Percentiles rank a stretch among this genome's conserved stretches.
phyloP scores from a whole-genome alignment of 1,284 basidiomycete genomes.

The Boletellus dicymbophilus region DNA sequence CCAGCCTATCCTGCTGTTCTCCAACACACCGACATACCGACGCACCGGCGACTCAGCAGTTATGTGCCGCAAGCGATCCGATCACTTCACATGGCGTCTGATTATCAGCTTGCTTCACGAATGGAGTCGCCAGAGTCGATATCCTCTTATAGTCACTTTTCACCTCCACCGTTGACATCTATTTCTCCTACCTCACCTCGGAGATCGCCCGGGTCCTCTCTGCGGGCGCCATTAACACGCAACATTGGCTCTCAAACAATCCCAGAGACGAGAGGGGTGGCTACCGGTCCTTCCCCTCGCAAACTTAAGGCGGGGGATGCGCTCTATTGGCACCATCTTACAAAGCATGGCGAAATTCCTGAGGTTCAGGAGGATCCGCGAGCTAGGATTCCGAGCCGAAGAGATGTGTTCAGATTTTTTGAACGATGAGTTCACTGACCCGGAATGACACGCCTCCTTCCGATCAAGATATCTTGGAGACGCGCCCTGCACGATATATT shows the following conservation, averaged over 20 bases:
- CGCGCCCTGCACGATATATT: slow-evolving; percentile 24
- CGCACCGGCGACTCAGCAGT: slow-evolving; percentile 10
- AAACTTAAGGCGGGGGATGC: slow-evolving; percentile 63
- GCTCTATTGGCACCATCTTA: slow-evolving; percentile 80
- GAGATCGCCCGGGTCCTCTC: slow-evolving; percentile 19
- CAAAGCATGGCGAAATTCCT: slow-evolving; percentile 72
- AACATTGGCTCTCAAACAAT: slow-evolving; percentile 22
- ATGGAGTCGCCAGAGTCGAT: slow-evolving; percentile 21
- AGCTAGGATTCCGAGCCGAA: slow-evolving; percentile 37
- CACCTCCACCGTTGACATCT: slow-evolving; percentile 23
- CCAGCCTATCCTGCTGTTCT: slow-evolving; percentile 21
- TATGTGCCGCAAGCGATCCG: slow-evolving; percentile 21
- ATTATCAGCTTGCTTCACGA: slow-evolving; percentile 43
- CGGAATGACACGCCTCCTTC: too few species aligned
- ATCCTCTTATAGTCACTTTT: slow-evolving; percentile 27
- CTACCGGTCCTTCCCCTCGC: slow-evolving; percentile 29
- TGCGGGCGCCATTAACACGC: slow-evolving; percentile 17
- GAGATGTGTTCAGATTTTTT: slow-evolving; percentile 13
- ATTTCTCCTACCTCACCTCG: slow-evolving; percentile 14
- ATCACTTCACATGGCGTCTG: slow-evolving; percentile 22
- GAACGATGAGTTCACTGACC: slow-evolving; percentile 33
- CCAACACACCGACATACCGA: slow-evolving; percentile 17
- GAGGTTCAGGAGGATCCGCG: slow-evolving; percentile 61
- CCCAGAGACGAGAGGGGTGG: slow-evolving; percentile 12
- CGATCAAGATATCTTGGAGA: slow-evolving; percentile 9